Evolutionary conservation across 768 basidiomycete species (phyloP), one percentile per base, ranked within the genome.

Genomic region (Mycena rebaudengoi): DNA sequence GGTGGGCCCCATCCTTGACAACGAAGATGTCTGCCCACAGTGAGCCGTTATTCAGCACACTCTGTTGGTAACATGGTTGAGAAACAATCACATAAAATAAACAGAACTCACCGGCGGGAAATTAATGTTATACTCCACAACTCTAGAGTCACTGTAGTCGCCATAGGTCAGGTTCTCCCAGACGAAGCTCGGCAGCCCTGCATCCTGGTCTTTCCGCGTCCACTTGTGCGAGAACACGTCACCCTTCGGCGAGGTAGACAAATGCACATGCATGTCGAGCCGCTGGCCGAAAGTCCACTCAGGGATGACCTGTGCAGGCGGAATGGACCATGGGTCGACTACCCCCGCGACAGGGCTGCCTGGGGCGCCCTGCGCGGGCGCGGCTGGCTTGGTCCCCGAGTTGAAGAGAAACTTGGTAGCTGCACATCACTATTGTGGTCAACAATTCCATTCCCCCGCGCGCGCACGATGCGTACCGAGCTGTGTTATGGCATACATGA

Each of bases 11-110:
- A 43, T 91, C 83, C 65, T 85, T 88, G 0, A 88, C 83, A 8
- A 97, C 75, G 73, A 91, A 92, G 6, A 95, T 82, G 69, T 96
- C 92, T 16, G 91, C 91, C 91, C 91, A 97, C 48, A 96, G 75
- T 2, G 91, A 87, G 12, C 86, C 91, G 72, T 97, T 97, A 59
- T 81, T 82, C 71, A 91, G 82, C 12, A 95, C 95, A 49, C 81
- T 83, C 94, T 95, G 30, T 51, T 10, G 16, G 30, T 29, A 45
- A 46, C 37, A 25, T 40, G 41, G 26, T 23, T 33, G 23, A 64
- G 32, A 41, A 56, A 28, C n/a, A 51, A 16, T 21, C 21, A 14
- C 1, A 11, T 28, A 46, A 30, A 4, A 52, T 52, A 53, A 43
- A 26, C 18, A 32, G 5, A 51, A 64, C 83, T 66, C 73, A 94